Conservation (phyloP, 2,329 filamentous ascomycete species). For the Cyanodermella asteris region DNA sequence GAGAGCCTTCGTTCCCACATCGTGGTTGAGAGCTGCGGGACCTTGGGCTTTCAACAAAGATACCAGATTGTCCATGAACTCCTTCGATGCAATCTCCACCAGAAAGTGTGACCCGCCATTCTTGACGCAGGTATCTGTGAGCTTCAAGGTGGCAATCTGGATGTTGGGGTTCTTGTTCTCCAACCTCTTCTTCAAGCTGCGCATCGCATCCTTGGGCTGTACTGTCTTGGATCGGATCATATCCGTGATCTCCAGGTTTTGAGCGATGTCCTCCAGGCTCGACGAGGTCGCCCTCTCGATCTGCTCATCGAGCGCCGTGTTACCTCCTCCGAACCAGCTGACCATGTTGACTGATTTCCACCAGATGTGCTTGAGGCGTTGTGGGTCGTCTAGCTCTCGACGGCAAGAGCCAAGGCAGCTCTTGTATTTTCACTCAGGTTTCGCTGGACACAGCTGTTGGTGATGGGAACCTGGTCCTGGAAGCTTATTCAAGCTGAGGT, state of each 20-base stretch:
- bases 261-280: slow-evolving; percentile 91
- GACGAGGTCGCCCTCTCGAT: slow-evolving; percentile 87
- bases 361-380: not conserved
- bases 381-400: not conserved
- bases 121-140: slow-evolving; percentile 96
- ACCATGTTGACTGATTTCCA: slow-evolving; percentile 43
- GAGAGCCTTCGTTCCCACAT: slow-evolving; percentile 76
- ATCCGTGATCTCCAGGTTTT: slow-evolving; percentile 96
- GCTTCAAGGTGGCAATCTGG: slow-evolving; percentile 86
- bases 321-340: slow-evolving; percentile 91
- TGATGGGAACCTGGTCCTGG: too few species aligned
- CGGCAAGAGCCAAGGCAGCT: too few species aligned
- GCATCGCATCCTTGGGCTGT: slow-evolving; percentile 94
- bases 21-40: slow-evolving; percentile 50
- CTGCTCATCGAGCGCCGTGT: slow-evolving; percentile 86
- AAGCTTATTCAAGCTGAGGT: too few species aligned
- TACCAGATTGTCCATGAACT: slow-evolving; percentile 94
- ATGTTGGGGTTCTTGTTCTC: slow-evolving; percentile 96
- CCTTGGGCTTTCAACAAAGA: slow-evolving; percentile 72
- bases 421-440: too few species aligned
- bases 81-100: slow-evolving; percentile 78
- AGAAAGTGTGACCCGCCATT: slow-evolving; percentile 94
- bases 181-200: slow-evolving; percentile 78
- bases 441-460: too few species aligned
- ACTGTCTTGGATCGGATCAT: slow-evolving; percentile 94